Evolutionary conservation across 768 basidiomycete species (phyloP).

Genomic region (Cantharellus anzutake): DNA sequence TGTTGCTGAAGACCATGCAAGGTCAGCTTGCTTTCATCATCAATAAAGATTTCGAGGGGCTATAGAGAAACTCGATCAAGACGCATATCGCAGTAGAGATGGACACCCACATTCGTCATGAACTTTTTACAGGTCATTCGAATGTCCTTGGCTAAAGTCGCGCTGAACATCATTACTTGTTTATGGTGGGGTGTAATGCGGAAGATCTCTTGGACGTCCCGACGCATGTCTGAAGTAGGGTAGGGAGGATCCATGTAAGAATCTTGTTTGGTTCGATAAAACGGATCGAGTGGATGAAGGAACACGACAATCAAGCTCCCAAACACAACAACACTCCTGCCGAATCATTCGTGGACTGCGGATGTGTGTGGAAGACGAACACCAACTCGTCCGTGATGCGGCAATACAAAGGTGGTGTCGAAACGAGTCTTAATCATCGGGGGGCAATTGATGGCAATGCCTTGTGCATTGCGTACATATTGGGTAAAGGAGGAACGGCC

Average conservation of each 20-base stretch:
- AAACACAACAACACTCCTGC: neutral
- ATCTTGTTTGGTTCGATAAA: neutral
- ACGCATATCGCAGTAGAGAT: neutral
- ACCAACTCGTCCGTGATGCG: no score
- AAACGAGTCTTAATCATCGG: no score
- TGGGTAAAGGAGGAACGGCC: neutral
- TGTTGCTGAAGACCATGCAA: slow-evolving; percentile 97
- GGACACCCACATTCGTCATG: slow-evolving; percentile 78
- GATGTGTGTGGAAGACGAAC: no score
- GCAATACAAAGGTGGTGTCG: no score
- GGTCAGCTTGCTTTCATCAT: slow-evolving; percentile 96
- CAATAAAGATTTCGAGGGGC: slow-evolving; percentile 99
- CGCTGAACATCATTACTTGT: slow-evolving; percentile 99
- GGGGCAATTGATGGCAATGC: no score
- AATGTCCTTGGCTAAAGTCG: slow-evolving; percentile 93
- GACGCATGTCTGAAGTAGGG: slow-evolving; percentile 84
- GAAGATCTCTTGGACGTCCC: slow-evolving; percentile 99
- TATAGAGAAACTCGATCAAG: slow-evolving; percentile 17
- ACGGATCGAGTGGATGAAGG: neutral
- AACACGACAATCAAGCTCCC: neutral
- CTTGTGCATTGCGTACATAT: no score
- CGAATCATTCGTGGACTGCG: no score
- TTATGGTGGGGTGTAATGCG: slow-evolving; percentile 97
- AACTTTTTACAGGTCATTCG: slow-evolving; percentile 98
- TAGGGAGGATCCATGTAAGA: slow-evolving; percentile 15